These are phyloP conservation scores for Phytophthora pinifolia DNA, from an alignment of 352 stramenopile species.

Conservation along the genomic window DNA sequence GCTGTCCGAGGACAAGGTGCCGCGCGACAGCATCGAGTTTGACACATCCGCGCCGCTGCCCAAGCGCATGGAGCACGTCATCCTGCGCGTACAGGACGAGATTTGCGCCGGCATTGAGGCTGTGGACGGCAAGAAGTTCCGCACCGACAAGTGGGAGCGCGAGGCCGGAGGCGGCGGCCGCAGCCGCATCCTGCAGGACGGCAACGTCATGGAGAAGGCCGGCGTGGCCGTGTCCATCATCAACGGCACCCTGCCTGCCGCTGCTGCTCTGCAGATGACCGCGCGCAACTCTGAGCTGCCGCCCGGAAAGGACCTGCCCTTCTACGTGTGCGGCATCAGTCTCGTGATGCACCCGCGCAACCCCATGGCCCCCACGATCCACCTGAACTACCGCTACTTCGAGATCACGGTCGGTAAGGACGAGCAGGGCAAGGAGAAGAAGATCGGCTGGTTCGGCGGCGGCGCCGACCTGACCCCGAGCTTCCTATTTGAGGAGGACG, in stretches of 20 bases:
- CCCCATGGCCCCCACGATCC: constrained; percentile 92
- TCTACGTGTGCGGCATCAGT: constrained; percentile 94
- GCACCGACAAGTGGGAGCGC: constrained; percentile 93
- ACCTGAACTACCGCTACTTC: constrained; percentile 98
- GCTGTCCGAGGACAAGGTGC: constrained; percentile 56
- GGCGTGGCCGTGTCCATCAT: constrained; percentile 96
- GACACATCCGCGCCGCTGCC: constrained; percentile 63
- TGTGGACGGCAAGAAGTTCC: constrained; percentile 94
- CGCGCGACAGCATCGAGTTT: constrained; percentile 67
- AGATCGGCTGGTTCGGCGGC: constrained; percentile 93
- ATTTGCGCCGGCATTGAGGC: constrained; percentile 84
- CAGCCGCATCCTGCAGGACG: constrained; percentile 91
- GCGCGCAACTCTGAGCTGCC: constrained; percentile 61
- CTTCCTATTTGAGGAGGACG: constrained; percentile 95
- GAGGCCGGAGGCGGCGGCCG: constrained; percentile 92
- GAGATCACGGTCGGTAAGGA: constrained; percentile 85
- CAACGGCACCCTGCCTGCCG: constrained; percentile 92
- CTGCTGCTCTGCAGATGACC: constrained; percentile 71
- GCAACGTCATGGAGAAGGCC: constrained; percentile 97
- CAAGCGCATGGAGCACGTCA: constrained; percentile 78
- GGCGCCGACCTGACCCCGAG: constrained; percentile 96
- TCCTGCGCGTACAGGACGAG: constrained; percentile 73
- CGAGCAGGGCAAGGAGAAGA: constrained; percentile 77
- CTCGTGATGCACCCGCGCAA: constrained; percentile 96
- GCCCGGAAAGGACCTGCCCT: constrained; percentile 83